A percentile compares a stretch with the other conserved stretches of the same genome.
These are phyloP conservation scores for Phallus indusiatus DNA, from an alignment of 768 basidiomycete species.

Conservation along the genomic window DNA sequence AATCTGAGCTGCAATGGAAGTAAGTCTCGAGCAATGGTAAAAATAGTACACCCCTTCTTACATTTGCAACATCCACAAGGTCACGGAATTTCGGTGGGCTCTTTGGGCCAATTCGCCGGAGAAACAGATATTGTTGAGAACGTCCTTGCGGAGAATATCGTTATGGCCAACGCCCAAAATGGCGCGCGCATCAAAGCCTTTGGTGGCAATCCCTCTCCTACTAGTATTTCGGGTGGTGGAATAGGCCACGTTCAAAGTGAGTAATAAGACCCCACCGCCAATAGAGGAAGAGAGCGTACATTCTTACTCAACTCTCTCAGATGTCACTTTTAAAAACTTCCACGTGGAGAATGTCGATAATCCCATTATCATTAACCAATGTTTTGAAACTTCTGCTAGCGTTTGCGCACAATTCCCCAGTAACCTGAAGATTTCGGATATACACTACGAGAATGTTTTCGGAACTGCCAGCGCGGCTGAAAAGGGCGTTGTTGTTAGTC, in stretches of 20 bases:
- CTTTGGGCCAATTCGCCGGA: conserved; percentile 39
- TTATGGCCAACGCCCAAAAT: conserved; percentile 53
- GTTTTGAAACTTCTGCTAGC: conserved; percentile 37
- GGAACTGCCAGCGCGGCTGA: conserved; percentile 42
- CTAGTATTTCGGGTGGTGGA: conserved; percentile 41
- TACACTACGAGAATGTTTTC: conserved; percentile 46
- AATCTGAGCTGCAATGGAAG: conserved; percentile 50
- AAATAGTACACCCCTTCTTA: too few relatives aligned
- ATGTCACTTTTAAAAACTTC: conserved; percentile 46
- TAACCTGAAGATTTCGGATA: conserved; percentile 46
- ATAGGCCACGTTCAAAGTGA: conserved; percentile 31
- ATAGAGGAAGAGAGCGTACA: not conserved
- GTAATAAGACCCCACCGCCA: not conserved
- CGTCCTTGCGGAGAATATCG: conserved; percentile 47
- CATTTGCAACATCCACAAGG: conserved; percentile 7
- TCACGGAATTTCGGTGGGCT: conserved; percentile 52
- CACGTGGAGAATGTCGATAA: conserved; percentile 45
- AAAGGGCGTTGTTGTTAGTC: conserved; percentile 39
- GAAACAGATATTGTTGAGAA: conserved; percentile 54
- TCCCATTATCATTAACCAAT: conserved; percentile 50
- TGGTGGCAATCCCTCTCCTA: conserved; percentile 50
- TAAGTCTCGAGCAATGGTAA: not conserved
- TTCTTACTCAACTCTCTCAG: conserved; percentile 15
- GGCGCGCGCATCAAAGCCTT: conserved; percentile 63
- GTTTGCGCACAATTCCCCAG: conserved; percentile 46